Percentiles rank a stretch among this genome's conserved stretches.
These are phyloP conservation scores for Paramarasmius palmivorus DNA, from an alignment of 1,284 basidiomycete genomes.

Conservation along the genomic window DNA sequence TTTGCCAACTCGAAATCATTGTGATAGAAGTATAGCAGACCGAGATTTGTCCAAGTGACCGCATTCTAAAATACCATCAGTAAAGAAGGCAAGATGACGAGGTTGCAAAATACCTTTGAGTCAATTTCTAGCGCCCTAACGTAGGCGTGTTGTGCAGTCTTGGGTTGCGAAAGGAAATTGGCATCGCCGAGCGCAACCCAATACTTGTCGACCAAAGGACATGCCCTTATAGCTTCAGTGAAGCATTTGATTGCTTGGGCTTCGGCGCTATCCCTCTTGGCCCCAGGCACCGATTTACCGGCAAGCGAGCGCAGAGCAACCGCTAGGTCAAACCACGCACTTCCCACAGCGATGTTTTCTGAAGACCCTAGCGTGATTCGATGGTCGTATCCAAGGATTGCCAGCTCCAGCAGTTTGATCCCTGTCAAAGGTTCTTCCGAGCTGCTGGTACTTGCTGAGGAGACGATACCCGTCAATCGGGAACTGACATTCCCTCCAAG, in stretches of 20 bases:
- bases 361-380: slow-evolving; percentile 69
- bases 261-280: slow-evolving; percentile 33
- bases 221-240: slow-evolving; percentile 75
- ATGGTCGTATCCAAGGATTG: slow-evolving; percentile 73
- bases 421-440: slow-evolving; percentile 31
- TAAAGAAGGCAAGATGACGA: not conserved
- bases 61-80: slow-evolving; percentile 52
- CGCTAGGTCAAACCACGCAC: slow-evolving; percentile 80
- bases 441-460: slow-evolving; percentile 29
- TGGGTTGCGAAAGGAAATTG: slow-evolving; percentile 69
- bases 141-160: slow-evolving; percentile 88
- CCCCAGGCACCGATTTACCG: slow-evolving; percentile 30
- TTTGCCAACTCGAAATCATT: slow-evolving; percentile 84
- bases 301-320: slow-evolving; percentile 62
- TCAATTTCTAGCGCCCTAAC: slow-evolving; percentile 88
- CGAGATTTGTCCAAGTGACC: slow-evolving; percentile 86
- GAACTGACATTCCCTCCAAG: slow-evolving; percentile 40
- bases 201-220: slow-evolving; percentile 73
- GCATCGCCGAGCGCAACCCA: slow-evolving; percentile 85
- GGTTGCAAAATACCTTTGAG: slow-evolving; percentile 55
- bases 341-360: slow-evolving; percentile 56
- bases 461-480: slow-evolving; percentile 43
- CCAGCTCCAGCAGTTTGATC: slow-evolving; percentile 50
- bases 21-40: slow-evolving; percentile 86
- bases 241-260: slow-evolving; percentile 66